Evolutionary conservation across 805 yeast genomes (phyloP).

Genomic region (Kuraishia cidri): DNA sequence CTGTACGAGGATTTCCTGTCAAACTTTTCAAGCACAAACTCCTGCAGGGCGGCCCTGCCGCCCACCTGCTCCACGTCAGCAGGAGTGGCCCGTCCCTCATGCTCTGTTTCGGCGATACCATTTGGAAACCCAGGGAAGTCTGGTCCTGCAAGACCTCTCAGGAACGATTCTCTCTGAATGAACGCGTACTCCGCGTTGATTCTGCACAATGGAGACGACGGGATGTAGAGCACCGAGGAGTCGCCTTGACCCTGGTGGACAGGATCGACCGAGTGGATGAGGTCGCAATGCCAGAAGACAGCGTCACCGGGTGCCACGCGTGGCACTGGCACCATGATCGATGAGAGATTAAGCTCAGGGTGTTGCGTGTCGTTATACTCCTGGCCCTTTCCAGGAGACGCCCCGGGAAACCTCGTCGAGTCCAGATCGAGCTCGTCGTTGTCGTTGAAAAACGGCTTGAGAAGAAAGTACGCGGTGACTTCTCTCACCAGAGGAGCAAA

Average conservation of each 20-base stretch:
- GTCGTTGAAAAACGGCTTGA: constrained; percentile 27
- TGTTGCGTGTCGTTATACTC: constrained; percentile 17
- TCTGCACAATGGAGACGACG: constrained; percentile 22
- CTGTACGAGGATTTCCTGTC: constrained; percentile 6
- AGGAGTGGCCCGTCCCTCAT: constrained; percentile 11
- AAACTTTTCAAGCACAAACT: constrained; percentile 11
- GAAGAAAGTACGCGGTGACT: constrained; percentile 26
- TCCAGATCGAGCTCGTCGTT: constrained; percentile 21
- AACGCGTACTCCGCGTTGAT: constrained; percentile 9
- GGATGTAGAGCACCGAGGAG: constrained; percentile 29
- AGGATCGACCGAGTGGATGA: constrained; percentile 29
- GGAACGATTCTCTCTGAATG: constrained; percentile 13
- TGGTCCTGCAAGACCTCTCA: constrained; percentile 14
- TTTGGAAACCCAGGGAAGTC: constrained; percentile 19
- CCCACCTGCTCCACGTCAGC: constrained; percentile 12
- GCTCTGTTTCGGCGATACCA: constrained; percentile 13
- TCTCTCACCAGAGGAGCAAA: constrained; percentile 26
- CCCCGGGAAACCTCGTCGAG: constrained; percentile 26
- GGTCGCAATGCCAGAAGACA: constrained; percentile 34
- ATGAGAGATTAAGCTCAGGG: constrained; percentile 23
- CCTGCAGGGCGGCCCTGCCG: constrained; percentile 11
- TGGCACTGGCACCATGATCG: constrained; percentile 25
- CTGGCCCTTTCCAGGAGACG: constrained; percentile 26
- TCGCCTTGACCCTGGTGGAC: constrained; percentile 22
- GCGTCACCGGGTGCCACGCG: constrained; percentile 30